These are phyloP conservation scores for Sonneratia caseolaris DNA, from an alignment of 345 rosid species.

Conservation along the genomic window DNA sequence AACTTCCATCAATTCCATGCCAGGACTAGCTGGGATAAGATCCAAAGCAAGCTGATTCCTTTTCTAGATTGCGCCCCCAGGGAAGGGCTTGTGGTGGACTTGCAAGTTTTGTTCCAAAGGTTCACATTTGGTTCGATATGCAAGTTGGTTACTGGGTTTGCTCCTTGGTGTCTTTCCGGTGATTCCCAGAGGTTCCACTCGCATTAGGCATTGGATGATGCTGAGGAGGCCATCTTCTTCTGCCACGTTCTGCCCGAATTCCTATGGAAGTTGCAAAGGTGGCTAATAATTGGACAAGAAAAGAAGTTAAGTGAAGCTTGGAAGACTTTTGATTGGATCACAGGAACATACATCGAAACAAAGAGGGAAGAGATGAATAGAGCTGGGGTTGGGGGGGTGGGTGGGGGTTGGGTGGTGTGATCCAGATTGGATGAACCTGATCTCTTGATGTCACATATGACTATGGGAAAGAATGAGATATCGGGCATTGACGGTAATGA, in stretches of 20 bases:
- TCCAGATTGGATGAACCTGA: slow-evolving; percentile 7
- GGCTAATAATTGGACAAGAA: slow-evolving; percentile 31
- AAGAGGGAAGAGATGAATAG: slow-evolving; percentile 18
- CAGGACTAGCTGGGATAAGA: slow-evolving; percentile 20
- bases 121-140: slow-evolving; percentile 33
- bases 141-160: slow-evolving; percentile 28
- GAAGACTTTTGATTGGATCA: slow-evolving; percentile 9
- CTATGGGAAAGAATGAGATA: slow-evolving; percentile 8
- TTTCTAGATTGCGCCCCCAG: slow-evolving; percentile 29
- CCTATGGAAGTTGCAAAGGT: slow-evolving; percentile 33
- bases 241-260: slow-evolving; percentile 27
- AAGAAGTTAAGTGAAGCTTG: slow-evolving; percentile 24
- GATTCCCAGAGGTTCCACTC: slow-evolving; percentile 20
- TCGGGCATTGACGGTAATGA: slow-evolving; percentile 11
- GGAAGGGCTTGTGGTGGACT: slow-evolving; percentile 24
- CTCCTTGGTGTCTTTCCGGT: slow-evolving; percentile 24
- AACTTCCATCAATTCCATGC: slow-evolving; percentile 19
- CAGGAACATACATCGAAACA: slow-evolving; percentile 13
- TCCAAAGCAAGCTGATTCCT: slow-evolving; percentile 35
- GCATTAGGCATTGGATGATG: slow-evolving; percentile 25
- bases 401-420: no score
- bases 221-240: slow-evolving; percentile 29
- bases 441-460: slow-evolving; percentile 29
- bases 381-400: not conserved
- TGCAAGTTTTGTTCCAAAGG: slow-evolving; percentile 38